A percentile compares a stretch with the other conserved stretches of the same genome.
Conservation (phyloP, 225 moss, liverwort and hornwort species). For the Antitrichia curtipendula region DNA sequence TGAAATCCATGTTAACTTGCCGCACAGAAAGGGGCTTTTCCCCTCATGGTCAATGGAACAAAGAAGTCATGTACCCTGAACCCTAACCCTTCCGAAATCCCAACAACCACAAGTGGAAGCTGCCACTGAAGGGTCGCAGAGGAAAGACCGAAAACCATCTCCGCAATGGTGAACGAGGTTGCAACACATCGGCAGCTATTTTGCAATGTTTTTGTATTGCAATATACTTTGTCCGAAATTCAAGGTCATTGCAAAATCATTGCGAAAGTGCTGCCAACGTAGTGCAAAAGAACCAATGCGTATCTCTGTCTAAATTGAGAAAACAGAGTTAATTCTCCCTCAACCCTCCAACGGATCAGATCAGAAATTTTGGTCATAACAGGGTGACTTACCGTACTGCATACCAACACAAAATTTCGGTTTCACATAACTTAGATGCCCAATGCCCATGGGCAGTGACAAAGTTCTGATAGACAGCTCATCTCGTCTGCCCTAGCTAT, state of each 20-base stretch:
- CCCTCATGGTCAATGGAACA: neutral
- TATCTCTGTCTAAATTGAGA: neutral
- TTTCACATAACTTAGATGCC: neutral
- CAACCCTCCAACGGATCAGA: neutral
- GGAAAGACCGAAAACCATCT: neutral
- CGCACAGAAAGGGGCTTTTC: neutral
- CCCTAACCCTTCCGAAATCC: neutral
- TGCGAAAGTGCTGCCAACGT: neutral
- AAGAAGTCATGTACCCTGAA: neutral
- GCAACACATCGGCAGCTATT: neutral
- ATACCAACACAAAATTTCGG: too few relatives aligned
- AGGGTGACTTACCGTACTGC: too few relatives aligned
- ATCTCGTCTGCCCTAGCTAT: too few relatives aligned
- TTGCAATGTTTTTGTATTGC: neutral
- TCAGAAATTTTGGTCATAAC: neutral
- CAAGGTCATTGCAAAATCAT: neutral
- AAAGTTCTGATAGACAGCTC: neutral
- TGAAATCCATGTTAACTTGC: neutral
- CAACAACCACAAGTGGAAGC: neutral
- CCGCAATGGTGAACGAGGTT: neutral
- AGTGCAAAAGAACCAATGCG: neutral
- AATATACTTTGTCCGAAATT: neutral
- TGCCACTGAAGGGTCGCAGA: neutral
- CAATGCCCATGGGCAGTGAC: neutral
- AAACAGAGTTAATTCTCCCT: neutral